Base-by-base conservation (phyloP, 257 asterid species). In the Cruciata laevipes region DNA sequence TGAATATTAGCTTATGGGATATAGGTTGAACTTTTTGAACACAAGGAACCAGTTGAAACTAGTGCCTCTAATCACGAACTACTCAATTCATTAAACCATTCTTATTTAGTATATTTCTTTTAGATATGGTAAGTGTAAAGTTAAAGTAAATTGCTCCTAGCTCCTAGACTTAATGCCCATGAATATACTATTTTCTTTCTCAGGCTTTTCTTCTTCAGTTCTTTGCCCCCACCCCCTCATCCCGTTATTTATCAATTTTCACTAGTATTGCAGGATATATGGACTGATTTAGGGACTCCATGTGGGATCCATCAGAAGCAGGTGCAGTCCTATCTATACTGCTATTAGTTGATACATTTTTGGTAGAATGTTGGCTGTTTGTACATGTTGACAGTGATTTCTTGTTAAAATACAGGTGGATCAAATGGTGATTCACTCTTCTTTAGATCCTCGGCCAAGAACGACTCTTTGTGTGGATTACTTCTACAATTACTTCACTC, bases 271-370 rank as follows among this genome's bases (percentile, higher is more conserved):
- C 70, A 88, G 97, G 97, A 90, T 61, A 86, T 90, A n/a, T 88
- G 97, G 96, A 84, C 91, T 21, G 97, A 87, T 73, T 74, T 90
- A 63, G 97, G 96, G 23, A 89, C 91, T 37, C 97, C 97, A 23
- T 85, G 95, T 58, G 97, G 96, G 61, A 79, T 90, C 33, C 95
- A 90, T 77, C 97, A 87, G 65, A 89, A 89, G 73, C 92, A 89
- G 96, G 96, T 77, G 42, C 17, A 20, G 5, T 16, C 17, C 59
- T 25, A 27, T 61, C 59, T 25, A 27, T 61, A 52, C 8, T 52
- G 63, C 21, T 56, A 24, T 21, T 61, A 31, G 11, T 62, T 62
- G 24, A n/a, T 68, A 35, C 55, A 27, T 40, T 31, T 27, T 38
- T 33, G 27, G 27, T 31, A 56, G 40, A 60, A 37, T 61, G 8